Conservation (phyloP, 805 yeast genomes). For the Myxozyma sirexii region DNA sequence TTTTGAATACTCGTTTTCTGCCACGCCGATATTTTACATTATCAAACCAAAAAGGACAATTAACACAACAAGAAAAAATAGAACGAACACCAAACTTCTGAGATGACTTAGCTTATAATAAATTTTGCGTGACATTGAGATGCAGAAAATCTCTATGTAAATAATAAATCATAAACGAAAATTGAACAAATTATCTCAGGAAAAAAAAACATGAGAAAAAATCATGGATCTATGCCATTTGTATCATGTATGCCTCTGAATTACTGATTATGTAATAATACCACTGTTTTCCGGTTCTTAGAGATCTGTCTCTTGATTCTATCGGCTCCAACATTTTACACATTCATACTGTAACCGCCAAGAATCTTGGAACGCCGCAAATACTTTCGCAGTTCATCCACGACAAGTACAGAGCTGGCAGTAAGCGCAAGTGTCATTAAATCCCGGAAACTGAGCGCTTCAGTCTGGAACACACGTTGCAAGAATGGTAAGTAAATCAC, state of each 20-base stretch:
- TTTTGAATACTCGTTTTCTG: not conserved
- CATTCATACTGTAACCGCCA: constrained; percentile 29
- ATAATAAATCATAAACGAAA: not conserved
- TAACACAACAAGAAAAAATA: not conserved
- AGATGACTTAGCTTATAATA: not conserved
- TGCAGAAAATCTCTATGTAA: not conserved
- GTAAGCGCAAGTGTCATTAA: constrained; percentile 61
- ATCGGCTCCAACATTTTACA: constrained; percentile 16
- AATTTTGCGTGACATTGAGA: not conserved
- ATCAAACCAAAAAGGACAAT: too few species aligned
- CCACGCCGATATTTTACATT: not conserved
- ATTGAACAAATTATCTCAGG: not conserved
- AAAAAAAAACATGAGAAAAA: too few species aligned
- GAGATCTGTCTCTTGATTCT: not conserved
- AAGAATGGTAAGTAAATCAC: constrained; percentile 93
- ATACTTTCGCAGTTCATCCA: constrained; percentile 79
- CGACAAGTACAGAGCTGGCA: constrained; percentile 80
- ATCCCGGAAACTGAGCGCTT: constrained; percentile 75
- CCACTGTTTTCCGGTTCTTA: not conserved
- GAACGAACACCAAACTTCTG: not conserved
- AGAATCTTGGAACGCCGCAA: constrained; percentile 19
- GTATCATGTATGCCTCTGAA: not conserved
- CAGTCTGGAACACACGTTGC: constrained; percentile 93
- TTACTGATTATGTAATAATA: too few species aligned
- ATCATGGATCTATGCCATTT: not conserved